Percentiles rank a stretch among this genome's conserved stretches.
phyloP scores from a whole-genome alignment of 306 rosid genomes.

The Cyclanthera cordifolia region DNA sequence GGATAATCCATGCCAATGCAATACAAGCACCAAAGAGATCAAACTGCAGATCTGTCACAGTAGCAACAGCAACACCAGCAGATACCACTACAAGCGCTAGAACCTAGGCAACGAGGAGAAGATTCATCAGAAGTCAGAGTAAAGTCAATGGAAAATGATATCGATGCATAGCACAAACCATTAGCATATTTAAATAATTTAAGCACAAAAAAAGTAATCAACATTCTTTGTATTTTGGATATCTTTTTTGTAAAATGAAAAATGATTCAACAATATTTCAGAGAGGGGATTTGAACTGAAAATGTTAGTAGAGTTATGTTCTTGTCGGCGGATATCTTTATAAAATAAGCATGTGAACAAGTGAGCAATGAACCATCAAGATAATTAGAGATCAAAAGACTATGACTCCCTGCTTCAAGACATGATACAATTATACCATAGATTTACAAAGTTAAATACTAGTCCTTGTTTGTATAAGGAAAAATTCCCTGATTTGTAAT shows the following conservation, averaged over 20 bases:
- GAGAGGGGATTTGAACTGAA: too few relatives aligned
- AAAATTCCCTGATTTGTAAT: neutral
- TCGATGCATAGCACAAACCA: neutral
- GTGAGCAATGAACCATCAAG: neutral
- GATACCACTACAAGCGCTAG: slow-evolving; percentile 58
- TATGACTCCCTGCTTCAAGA: neutral
- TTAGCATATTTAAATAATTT: too few relatives aligned
- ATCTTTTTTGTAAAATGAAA: neutral
- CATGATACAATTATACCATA: neutral
- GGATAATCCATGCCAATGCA: slow-evolving; percentile 75
- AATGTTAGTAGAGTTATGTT: too few relatives aligned
- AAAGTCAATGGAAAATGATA: neutral
- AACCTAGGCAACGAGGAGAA: slow-evolving; percentile 29
- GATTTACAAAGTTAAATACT: neutral
- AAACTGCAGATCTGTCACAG: slow-evolving; percentile 75
- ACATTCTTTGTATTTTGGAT: neutral
- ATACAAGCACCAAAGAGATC: slow-evolving; percentile 63
- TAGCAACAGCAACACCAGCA: slow-evolving; percentile 70
- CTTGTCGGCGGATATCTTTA: neutral
- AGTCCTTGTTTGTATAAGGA: neutral
- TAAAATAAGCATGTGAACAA: neutral
- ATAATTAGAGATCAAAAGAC: neutral
- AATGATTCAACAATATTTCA: neutral
- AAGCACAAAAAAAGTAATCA: neutral
- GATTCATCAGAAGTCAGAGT: neutral